Evolutionary conservation across 495 filamentous ascomycete species (phyloP).

Genomic region (Geoglossum glabrum): DNA sequence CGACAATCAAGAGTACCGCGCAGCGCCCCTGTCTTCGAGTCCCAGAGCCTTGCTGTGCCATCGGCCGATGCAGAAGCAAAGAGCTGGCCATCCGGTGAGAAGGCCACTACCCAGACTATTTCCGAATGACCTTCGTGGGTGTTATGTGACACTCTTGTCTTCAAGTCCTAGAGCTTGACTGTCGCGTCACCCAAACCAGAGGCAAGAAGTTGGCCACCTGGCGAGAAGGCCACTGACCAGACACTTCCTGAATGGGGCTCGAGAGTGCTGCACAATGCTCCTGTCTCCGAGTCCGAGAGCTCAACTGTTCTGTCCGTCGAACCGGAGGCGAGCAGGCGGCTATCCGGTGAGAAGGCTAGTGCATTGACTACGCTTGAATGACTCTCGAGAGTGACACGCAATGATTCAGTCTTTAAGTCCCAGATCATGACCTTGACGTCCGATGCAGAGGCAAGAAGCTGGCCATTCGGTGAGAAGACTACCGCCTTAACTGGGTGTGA

Average conservation of each 20-base stretch:
- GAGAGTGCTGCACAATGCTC: too few species aligned
- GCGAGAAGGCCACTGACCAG: neutral
- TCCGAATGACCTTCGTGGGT: neutral
- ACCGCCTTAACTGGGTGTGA: neutral
- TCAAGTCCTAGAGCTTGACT: too few species aligned
- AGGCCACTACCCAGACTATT: too few species aligned
- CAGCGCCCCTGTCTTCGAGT: neutral
- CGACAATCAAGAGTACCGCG: neutral
- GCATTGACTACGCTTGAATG: too few species aligned
- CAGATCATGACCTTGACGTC: slow-evolving; percentile 11
- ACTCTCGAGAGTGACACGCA: neutral
- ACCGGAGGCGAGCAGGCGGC: too few species aligned
- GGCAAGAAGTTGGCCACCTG: neutral
- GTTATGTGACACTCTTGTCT: neutral
- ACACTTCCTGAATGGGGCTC: too few species aligned
- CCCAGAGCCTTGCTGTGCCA: neutral
- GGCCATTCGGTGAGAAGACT: slow-evolving; percentile 9
- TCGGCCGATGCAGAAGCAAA: neutral
- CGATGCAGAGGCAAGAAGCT: neutral
- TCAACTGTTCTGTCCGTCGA: too few species aligned
- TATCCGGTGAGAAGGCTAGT: too few species aligned
- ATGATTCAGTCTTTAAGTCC: slow-evolving; percentile 10
- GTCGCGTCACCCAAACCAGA: too few species aligned
- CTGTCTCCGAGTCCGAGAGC: too few species aligned
- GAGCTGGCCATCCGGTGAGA: neutral